Evolutionary conservation across 345 rosid genomes (phyloP), one percentile per base, ranked within the genome.

Genomic region (Diplotaxis tenuifolia): DNA sequence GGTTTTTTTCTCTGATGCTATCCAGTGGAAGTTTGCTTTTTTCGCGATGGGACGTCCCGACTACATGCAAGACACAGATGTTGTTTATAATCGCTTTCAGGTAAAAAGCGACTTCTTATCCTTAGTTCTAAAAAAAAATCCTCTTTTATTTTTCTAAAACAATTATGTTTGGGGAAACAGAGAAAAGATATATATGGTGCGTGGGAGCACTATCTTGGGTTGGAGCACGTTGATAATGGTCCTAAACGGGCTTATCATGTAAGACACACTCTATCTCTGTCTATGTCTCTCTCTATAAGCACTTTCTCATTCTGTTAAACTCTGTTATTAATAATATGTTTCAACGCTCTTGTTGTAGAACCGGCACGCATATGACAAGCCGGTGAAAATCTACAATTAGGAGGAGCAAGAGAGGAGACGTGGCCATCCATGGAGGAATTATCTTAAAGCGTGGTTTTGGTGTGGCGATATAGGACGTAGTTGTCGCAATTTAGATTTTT

Each of bases 21-120:
- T 67, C 5, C 83, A 94, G 98, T 94, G 98, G 98, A 86, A 87
- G 79, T 94, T 88, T 83, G 98, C 98, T 9, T 89, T 86, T 63
- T 71, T 94, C 69, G 87, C 98, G 0, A 79, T 88, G 75, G 91
- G 97, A 70, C 98, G 93, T 21, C 96, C 95, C 0, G 98, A 94
- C 73, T 91, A 91, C 73, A 83, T 94, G 78, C 85, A 70, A 59
- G 98, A 91, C 70, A 71, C 88, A 60, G 98, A 94, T 56, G 67
- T 86, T 9, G 87, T 94, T 16, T 91, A 83, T 69, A 82, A 70
- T 53, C 91, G 96, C 71, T 94, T 94, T 74, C 98, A 91, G 92
- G 98, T 91, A 42, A 42, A 75, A 12, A 52, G 3, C 4, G 9
- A 27, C 31, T 74, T 63, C 7, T 42, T n/a, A 42, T 42, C 18